These are phyloP conservation scores for Mucor velutinosus DNA, from an alignment of 371 early-diverging fungal genomes.

Conservation along the genomic window DNA sequence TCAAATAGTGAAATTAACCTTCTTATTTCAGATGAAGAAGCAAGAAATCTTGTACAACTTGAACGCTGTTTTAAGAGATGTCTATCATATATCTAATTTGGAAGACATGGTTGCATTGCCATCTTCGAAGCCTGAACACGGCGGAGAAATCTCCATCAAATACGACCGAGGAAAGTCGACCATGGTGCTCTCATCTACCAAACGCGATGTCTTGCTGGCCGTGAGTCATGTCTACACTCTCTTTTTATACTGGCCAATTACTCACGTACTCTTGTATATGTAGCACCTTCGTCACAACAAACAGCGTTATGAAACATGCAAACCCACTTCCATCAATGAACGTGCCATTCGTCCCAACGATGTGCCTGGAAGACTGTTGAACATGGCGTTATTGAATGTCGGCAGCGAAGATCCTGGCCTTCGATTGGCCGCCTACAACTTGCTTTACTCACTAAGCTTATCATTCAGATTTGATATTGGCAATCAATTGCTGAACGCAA, in stretches of 20 bases:
- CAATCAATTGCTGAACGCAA: constrained; percentile 80
- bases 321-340: constrained; percentile 64
- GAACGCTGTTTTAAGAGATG: constrained; percentile 77
- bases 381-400: constrained; percentile 88
- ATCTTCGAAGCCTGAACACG: constrained; percentile 55
- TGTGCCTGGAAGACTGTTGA: constrained; percentile 90
- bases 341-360: constrained; percentile 83
- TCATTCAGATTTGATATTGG: constrained; percentile 85
- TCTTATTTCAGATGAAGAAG: constrained; percentile 35
- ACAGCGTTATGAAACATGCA: constrained; percentile 68
- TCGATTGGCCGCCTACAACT: constrained; percentile 84
- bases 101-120: constrained; percentile 68
- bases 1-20: neutral
- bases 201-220: constrained; percentile 71
- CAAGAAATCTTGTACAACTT: constrained; percentile 72
- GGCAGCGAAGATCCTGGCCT: constrained; percentile 80
- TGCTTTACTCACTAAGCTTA: constrained; percentile 76
- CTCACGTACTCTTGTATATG: neutral
- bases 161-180: constrained; percentile 69
- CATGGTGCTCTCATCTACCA: constrained; percentile 74
- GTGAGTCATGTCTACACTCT: constrained; percentile 23
- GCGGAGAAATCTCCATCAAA: constrained; percentile 75
- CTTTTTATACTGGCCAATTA: no score
- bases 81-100: constrained; percentile 84
- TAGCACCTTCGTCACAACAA: constrained; percentile 66